Percentiles rank a stretch among this genome's conserved stretches.
phyloP scores from a whole-genome alignment of 495 filamentous ascomycete genomes.

The Aspergillus diversus region DNA sequence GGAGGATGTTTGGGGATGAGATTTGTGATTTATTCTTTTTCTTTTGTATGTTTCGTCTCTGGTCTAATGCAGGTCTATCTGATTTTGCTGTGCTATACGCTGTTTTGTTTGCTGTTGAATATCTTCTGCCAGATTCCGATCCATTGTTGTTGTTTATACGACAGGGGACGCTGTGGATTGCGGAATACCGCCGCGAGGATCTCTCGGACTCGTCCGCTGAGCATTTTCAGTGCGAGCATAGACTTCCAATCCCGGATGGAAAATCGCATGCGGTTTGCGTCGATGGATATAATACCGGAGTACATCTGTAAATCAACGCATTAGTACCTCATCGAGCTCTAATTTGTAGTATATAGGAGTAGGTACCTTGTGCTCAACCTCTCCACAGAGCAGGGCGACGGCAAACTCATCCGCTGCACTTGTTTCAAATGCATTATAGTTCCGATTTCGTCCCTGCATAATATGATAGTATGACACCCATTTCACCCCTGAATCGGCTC shows the following conservation, averaged over 20 bases:
- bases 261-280: conserved; percentile 87
- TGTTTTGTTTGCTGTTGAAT: conserved; percentile 23
- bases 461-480: conserved; percentile 95
- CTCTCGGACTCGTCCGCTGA: conserved; percentile 69
- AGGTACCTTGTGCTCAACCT: conserved; percentile 73
- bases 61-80: background rate
- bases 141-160: conserved; percentile 72
- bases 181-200: conserved; percentile 72
- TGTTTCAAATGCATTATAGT: conserved; percentile 88
- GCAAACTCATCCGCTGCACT: conserved; percentile 79
- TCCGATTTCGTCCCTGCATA: conserved; percentile 82
- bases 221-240: conserved; percentile 79
- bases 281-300: conserved; percentile 81
- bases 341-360: background rate
- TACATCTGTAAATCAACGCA: conserved; percentile 58
- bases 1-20: conserved; percentile 54
- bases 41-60: conserved; percentile 5
- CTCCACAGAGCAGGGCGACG: conserved; percentile 82
- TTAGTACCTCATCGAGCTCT: background rate
- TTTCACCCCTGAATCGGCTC: conserved; percentile 58
- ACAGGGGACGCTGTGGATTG: conserved; percentile 68
- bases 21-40: background rate
- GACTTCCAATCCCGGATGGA: conserved; percentile 86
- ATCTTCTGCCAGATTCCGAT: conserved; percentile 66
- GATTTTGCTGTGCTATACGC: background rate